Evolutionary conservation across 768 basidiomycete genomes (phyloP).

Genomic region (Rhodocollybia butyracea): DNA sequence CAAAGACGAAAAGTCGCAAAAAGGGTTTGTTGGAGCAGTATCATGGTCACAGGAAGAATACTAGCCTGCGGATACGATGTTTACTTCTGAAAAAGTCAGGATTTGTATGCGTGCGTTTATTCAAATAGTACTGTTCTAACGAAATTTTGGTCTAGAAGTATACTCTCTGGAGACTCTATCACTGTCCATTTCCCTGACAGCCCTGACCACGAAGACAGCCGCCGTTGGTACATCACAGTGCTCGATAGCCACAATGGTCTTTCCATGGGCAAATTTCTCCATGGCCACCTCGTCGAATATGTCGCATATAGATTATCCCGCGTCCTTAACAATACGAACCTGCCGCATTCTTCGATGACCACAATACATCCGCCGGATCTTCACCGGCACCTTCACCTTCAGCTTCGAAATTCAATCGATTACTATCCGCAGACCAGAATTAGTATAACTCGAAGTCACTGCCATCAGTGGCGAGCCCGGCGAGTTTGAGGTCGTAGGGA

Average conservation of each 20-base stretch:
- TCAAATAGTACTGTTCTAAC: not conserved
- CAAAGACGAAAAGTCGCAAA: not conserved
- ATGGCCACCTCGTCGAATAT: no score
- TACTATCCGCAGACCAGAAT: no score
- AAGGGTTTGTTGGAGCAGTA: not conserved
- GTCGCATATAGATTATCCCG: slow-evolving; percentile 20
- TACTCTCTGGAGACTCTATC: slow-evolving; percentile 4
- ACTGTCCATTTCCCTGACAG: not conserved
- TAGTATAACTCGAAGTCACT: no score
- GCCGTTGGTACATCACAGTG: not conserved
- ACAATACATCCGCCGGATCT: no score
- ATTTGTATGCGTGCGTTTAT: not conserved
- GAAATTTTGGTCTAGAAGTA: not conserved
- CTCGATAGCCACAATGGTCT: not conserved
- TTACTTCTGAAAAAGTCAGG: not conserved
- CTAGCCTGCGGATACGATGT: not conserved
- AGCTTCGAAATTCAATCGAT: no score
- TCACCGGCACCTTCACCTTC: no score
- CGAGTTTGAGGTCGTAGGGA: no score
- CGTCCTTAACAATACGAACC: slow-evolving; percentile 12
- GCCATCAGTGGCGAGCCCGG: no score
- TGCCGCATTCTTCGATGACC: slow-evolving; percentile 1
- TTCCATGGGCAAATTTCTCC: no score
- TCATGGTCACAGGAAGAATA: slow-evolving; percentile 1
- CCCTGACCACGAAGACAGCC: not conserved